These are phyloP conservation scores for Beta macrorhiza DNA, from an alignment of 179 eudicot species.

Conservation along the genomic window DNA sequence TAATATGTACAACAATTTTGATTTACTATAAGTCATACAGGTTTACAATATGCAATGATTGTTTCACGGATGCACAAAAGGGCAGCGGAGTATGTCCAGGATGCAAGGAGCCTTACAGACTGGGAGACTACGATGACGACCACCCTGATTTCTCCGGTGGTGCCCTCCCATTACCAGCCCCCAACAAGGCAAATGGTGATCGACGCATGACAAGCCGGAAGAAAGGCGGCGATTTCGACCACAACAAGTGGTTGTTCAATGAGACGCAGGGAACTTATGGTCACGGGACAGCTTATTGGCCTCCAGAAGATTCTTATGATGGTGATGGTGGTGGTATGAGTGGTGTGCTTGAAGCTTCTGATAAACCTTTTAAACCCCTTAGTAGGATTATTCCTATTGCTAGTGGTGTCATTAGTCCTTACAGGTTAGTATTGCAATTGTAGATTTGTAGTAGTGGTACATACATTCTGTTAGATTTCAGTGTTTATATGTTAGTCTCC, in stretches of 20 bases:
- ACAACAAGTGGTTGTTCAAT: slow-evolving; percentile 74
- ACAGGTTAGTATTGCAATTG: slow-evolving; percentile 38
- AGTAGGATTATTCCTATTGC: slow-evolving; percentile 53
- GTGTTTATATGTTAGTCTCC: no score
- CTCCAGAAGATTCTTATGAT: slow-evolving; percentile 54
- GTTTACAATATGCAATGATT: slow-evolving; percentile 37
- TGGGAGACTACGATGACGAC: slow-evolving; percentile 51
- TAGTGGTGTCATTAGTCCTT: slow-evolving; percentile 67
- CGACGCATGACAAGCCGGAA: slow-evolving; percentile 58
- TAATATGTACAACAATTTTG: no score
- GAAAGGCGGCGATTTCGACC: slow-evolving; percentile 69
- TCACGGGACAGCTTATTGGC: slow-evolving; percentile 88
- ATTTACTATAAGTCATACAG: slow-evolving; percentile 11
- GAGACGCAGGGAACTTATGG: slow-evolving; percentile 90
- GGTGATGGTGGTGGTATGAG: slow-evolving; percentile 47
- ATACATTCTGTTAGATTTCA: no score
- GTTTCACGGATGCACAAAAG: slow-evolving; percentile 36
- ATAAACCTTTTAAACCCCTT: slow-evolving; percentile 76
- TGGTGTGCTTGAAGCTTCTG: slow-evolving; percentile 49
- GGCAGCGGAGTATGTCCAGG: slow-evolving; percentile 36
- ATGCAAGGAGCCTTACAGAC: slow-evolving; percentile 39
- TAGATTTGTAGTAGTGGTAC: no score
- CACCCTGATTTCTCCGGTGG: slow-evolving; percentile 44
- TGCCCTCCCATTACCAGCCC: slow-evolving; percentile 63
- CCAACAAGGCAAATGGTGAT: slow-evolving; percentile 42